Evolutionary conservation across 2,329 filamentous ascomycete genomes (phyloP).

Genomic region (Hypoxylon sp.): DNA sequence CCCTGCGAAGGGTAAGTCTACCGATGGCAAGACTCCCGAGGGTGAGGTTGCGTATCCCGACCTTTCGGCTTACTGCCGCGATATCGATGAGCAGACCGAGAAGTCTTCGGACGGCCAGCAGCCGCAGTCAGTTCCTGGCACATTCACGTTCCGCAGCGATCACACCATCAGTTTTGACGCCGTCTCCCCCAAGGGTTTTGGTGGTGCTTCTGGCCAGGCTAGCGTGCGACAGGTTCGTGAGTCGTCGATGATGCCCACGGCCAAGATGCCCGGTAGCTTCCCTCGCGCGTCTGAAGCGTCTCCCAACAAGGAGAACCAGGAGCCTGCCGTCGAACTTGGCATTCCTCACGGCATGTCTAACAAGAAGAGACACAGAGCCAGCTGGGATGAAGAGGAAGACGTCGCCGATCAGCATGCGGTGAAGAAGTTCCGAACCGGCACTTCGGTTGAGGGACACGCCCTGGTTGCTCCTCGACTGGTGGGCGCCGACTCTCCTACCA

Average conservation of each 20-base stretch:
- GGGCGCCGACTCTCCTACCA: slow-evolving; percentile 47
- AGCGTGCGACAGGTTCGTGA: slow-evolving; percentile 67
- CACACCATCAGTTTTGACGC: slow-evolving; percentile 67
- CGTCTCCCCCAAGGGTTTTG: slow-evolving; percentile 60
- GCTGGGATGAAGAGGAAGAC: slow-evolving; percentile 63
- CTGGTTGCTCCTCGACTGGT: slow-evolving; percentile 59
- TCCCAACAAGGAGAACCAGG: slow-evolving; percentile 49
- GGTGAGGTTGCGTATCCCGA: slow-evolving; percentile 61
- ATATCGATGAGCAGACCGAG: slow-evolving; percentile 41
- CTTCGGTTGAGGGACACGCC: slow-evolving; percentile 59
- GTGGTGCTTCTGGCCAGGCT: slow-evolving; percentile 64
- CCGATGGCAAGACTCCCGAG: slow-evolving; percentile 40
- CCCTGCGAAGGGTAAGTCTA: slow-evolving; percentile 46
- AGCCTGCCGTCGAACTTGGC: slow-evolving; percentile 46
- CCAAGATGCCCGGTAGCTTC: slow-evolving; percentile 64
- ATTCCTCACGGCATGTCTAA: slow-evolving; percentile 69
- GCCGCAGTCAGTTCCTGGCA: slow-evolving; percentile 58
- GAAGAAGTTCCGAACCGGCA: slow-evolving; percentile 65
- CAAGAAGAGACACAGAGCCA: slow-evolving; percentile 70
- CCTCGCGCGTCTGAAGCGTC: slow-evolving; percentile 47
- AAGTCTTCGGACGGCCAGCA: slow-evolving; percentile 12
- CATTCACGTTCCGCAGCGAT: slow-evolving; percentile 71
- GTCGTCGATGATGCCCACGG: slow-evolving; percentile 55
- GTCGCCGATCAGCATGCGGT: slow-evolving; percentile 57
- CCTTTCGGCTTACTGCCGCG: slow-evolving; percentile 51